Conservation (phyloP, 441 rosid genomes). For the Viola pubescens region DNA sequence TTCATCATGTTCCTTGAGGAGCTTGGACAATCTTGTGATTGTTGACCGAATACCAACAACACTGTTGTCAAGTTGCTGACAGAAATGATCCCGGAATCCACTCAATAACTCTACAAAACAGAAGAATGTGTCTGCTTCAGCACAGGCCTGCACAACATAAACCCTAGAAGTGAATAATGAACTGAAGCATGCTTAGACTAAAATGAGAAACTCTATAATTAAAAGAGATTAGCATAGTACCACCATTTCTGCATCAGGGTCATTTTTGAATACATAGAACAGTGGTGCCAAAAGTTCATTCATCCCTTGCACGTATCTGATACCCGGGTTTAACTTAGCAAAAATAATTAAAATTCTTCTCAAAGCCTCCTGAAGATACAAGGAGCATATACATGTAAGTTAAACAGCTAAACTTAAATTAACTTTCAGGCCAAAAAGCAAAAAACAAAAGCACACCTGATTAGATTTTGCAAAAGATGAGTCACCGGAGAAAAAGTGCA, state of each 20-base stretch:
- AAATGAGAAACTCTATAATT: background rate
- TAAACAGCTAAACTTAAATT: conserved; percentile 8
- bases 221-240: conserved; percentile 23
- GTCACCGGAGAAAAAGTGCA: conserved; percentile 87
- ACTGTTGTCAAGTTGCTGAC: conserved; percentile 98
- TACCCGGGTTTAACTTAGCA: conserved; percentile 95
- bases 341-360: conserved; percentile 68
- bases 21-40: conserved; percentile 72
- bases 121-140: conserved; percentile 94
- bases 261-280: conserved; percentile 73
- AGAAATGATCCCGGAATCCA: conserved; percentile 91
- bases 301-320: conserved; percentile 99
- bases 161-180: conserved; percentile 22
- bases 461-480: conserved; percentile 61
- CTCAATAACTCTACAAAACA: conserved; percentile 89
- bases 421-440: conserved; percentile 3
- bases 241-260: conserved; percentile 76
- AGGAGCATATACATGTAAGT: conserved; percentile 22
- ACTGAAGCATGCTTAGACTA: background rate
- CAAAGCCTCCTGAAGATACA: conserved; percentile 63
- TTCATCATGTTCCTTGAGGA: conserved; percentile 88
- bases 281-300: conserved; percentile 91
- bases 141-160: conserved; percentile 52
- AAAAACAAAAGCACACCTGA: conserved; percentile 47
- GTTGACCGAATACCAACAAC: conserved; percentile 90